phyloP scores from a whole-genome alignment of 371 early-diverging fungal genomes.

The Conidiobolus coronatus region DNA sequence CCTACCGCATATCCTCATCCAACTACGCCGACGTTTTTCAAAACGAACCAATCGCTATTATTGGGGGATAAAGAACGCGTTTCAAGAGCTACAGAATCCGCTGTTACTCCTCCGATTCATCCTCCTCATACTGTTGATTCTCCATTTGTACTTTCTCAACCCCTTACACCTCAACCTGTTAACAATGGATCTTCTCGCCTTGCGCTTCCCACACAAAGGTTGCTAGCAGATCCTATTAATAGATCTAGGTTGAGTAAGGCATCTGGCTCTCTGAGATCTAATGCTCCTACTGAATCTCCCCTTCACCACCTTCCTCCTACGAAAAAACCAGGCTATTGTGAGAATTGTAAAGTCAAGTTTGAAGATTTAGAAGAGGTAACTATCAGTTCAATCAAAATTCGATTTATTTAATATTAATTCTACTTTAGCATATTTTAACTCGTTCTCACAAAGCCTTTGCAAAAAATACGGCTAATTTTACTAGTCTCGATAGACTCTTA shows the following conservation, averaged over 20 bases:
- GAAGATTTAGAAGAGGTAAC: constrained; percentile 5
- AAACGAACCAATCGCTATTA: background rate
- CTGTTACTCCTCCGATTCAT: no score
- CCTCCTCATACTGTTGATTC: background rate
- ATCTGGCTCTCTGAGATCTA: background rate
- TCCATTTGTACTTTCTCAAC: background rate
- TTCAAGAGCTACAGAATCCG: no score
- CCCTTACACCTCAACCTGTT: background rate
- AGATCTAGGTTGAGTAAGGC: background rate
- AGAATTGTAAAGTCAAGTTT: constrained; percentile 3
- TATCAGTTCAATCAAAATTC: no score
- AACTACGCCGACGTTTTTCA: background rate
- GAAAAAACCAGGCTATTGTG: constrained; percentile 6
- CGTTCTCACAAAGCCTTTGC: constrained; percentile 1
- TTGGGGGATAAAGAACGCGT: no score
- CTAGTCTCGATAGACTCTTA: constrained; percentile 1
- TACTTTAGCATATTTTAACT: background rate
- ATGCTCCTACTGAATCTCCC: background rate
- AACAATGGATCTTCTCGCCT: background rate
- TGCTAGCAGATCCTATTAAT: background rate
- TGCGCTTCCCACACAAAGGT: no score
- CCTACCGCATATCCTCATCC: background rate
- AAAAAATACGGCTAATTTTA: background rate
- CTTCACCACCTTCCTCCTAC: background rate
- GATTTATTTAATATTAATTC: background rate